These are phyloP conservation scores for Lodderomyces margitis DNA, from an alignment of 1,139 yeast genomes.

Conservation along the genomic window DNA sequence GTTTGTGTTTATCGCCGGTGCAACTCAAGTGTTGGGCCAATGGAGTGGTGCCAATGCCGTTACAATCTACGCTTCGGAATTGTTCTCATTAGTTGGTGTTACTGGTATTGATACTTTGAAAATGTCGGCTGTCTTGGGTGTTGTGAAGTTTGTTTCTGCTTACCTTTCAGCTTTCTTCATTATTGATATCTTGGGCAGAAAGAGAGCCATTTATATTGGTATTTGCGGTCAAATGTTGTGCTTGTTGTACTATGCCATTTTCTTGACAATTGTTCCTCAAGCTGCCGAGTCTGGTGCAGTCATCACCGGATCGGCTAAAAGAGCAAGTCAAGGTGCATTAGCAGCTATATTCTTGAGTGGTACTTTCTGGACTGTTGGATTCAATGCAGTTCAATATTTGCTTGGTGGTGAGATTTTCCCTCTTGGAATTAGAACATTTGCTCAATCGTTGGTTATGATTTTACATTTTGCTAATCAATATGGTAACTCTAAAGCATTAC, in stretches of 20 bases:
- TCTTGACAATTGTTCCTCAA: conserved; percentile 45
- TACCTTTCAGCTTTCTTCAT: conserved; percentile 46
- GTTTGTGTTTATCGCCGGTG: conserved; percentile 42
- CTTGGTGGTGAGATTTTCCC: conserved; percentile 61
- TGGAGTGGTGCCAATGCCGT: conserved; percentile 65
- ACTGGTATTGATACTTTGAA: conserved; percentile 32
- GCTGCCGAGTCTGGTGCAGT: conserved; percentile 29
- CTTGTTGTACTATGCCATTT: conserved; percentile 43
- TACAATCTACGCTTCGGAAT: conserved; percentile 56
- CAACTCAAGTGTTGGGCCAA: conserved; percentile 55
- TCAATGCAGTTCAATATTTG: conserved; percentile 57
- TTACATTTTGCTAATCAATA: conserved; percentile 60
- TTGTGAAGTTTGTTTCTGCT: conserved; percentile 44
- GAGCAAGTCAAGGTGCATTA: conserved; percentile 50
- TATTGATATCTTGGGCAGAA: conserved; percentile 47
- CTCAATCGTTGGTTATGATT: conserved; percentile 54
- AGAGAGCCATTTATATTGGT: conserved; percentile 39
- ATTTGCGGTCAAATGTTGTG: conserved; percentile 31
- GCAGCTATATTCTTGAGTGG: conserved; percentile 55
- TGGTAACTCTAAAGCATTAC: conserved; percentile 58
- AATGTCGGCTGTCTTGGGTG: conserved; percentile 49
- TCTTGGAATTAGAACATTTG: conserved; percentile 50
- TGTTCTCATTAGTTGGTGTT: conserved; percentile 52
- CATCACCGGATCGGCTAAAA: conserved; percentile 28
- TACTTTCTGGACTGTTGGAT: conserved; percentile 62